Conservation (phyloP, 495 filamentous ascomycete species). For the Aspergillus kassunensis region DNA sequence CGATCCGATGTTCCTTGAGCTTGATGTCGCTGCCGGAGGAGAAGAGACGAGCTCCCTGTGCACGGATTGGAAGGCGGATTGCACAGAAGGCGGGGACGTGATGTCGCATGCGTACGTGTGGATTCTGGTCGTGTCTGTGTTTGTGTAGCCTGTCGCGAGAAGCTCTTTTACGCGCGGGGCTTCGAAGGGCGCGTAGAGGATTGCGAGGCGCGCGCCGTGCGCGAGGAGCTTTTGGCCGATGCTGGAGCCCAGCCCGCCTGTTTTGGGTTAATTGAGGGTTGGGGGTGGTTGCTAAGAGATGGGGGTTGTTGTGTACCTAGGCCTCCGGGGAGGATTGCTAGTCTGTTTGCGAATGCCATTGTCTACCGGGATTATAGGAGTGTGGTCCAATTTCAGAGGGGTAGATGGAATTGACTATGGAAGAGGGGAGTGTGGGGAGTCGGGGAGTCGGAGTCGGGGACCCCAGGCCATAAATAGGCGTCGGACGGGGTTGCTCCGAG, state of each 20-base stretch:
- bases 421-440: not conserved
- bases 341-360: not conserved
- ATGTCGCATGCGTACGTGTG: conserved; percentile 42
- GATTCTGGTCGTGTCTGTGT: conserved; percentile 17
- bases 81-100: conserved; percentile 34
- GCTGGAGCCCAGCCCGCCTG: conserved; percentile 38
- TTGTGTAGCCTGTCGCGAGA: conserved; percentile 26
- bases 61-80: conserved; percentile 27
- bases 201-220: conserved; percentile 35
- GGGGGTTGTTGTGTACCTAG: conserved; percentile 24
- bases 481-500: not conserved
- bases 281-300: not conserved
- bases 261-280: not conserved
- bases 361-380: not conserved
- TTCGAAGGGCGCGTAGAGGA: conserved; percentile 42
- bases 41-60: conserved; percentile 20
- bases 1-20: too few relatives aligned
- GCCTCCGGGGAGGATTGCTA: conserved; percentile 39
- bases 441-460: not conserved
- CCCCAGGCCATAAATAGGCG: too few relatives aligned
- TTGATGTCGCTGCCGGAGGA: not conserved
- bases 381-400: too few relatives aligned
- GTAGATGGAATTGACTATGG: too few relatives aligned
- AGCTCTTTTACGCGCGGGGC: conserved; percentile 32
- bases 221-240: conserved; percentile 36